phyloP scores from a whole-genome alignment of 306 rosid species.

The Cyamopsis tetragonoloba region DNA sequence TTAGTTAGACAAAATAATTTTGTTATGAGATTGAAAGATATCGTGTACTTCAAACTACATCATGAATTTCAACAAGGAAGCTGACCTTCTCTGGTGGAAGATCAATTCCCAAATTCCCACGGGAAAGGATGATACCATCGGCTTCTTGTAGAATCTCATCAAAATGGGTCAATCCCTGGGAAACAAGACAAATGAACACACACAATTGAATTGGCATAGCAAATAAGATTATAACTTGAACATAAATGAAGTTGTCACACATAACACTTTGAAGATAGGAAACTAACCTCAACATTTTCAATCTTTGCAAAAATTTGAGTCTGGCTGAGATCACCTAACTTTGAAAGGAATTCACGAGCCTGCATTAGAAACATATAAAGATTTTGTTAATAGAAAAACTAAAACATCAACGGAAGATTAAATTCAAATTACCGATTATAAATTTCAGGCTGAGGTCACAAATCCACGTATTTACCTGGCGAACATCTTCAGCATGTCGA shows the following conservation, averaged over 20 bases:
- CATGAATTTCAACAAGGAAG: slow-evolving; percentile 12
- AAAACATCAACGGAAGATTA: slow-evolving; percentile 3
- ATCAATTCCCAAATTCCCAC: slow-evolving; percentile 95
- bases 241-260: not conserved
- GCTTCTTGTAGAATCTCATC: slow-evolving; percentile 95
- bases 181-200: slow-evolving; percentile 1
- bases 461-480: slow-evolving; percentile 50
- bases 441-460: slow-evolving; percentile 14
- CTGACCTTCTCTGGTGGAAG: slow-evolving; percentile 95
- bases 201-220: not conserved
- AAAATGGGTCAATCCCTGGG: slow-evolving; percentile 85
- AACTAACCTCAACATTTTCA: slow-evolving; percentile 78
- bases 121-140: slow-evolving; percentile 88
- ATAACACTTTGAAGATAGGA: not conserved
- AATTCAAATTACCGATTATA: not conserved
- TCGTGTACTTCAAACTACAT: slow-evolving; percentile 4
- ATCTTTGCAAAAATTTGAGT: slow-evolving; percentile 95
- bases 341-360: slow-evolving; percentile 90
- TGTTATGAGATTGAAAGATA: not conserved
- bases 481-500: slow-evolving; percentile 83
- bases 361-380: slow-evolving; percentile 31
- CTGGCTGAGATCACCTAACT: slow-evolving; percentile 62
- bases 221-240: slow-evolving; percentile 1
- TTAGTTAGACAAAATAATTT: not conserved
- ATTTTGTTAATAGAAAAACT: not conserved